Percentiles rank a stretch among this genome's conserved stretches.
Conservation (phyloP, 1,284 basidiomycete genomes). For the Ganoderma resinaceum region DNA sequence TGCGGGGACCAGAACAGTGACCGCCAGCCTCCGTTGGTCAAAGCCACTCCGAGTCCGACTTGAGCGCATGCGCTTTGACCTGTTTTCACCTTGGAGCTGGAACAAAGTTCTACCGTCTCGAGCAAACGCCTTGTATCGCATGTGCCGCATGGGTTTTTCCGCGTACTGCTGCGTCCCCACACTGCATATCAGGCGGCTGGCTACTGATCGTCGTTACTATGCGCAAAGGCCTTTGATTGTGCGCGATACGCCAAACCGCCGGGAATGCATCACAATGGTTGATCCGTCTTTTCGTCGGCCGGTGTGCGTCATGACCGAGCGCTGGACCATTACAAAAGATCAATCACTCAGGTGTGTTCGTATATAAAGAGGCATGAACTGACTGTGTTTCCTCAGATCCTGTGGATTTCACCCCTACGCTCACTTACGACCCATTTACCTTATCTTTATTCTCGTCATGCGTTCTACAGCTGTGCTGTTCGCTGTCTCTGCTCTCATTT, state of each 20-base stretch:
- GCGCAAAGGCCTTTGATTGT: not conserved
- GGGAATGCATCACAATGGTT: constrained; percentile 20
- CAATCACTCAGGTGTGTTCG: constrained; percentile 4
- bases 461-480: constrained; percentile 32
- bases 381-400: constrained; percentile 25
- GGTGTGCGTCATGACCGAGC: constrained; percentile 8
- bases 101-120: not conserved
- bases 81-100: not conserved
- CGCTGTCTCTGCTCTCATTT: constrained; percentile 30
- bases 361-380: constrained; percentile 20
- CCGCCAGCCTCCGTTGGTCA: not conserved
- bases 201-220: constrained; percentile 22
- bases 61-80: not conserved
- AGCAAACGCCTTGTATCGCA: not conserved
- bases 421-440: constrained; percentile 3
- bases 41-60: not conserved
- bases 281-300: constrained; percentile 17
- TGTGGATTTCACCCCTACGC: constrained; percentile 26
- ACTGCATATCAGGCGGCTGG: not conserved
- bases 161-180: not conserved
- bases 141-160: not conserved
- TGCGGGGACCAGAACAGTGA: not conserved
- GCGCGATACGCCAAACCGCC: constrained; percentile 11
- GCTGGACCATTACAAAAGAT: constrained; percentile 4
- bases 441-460: constrained; percentile 29